Evolutionary conservation across 2,329 filamentous ascomycete genomes (phyloP).

Genomic region (Paecilomyces niveus): DNA sequence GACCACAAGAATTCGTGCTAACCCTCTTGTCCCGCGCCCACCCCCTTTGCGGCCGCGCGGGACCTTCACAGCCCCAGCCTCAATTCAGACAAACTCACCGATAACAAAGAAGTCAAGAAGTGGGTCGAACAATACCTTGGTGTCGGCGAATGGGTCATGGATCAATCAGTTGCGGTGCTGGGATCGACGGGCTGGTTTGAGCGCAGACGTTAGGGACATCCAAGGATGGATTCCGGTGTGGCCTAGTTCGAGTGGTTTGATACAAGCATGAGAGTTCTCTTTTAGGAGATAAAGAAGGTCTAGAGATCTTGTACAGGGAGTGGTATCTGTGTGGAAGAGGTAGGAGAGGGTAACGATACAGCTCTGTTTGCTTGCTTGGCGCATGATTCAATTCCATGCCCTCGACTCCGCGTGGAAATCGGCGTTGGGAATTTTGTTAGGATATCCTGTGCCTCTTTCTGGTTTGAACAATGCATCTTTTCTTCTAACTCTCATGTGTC

Average conservation of each 20-base stretch:
- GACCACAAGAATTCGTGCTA: constrained; percentile 13
- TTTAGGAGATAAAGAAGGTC: background rate
- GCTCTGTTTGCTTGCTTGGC: constrained; percentile 3
- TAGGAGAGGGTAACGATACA: background rate
- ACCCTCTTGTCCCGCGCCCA: constrained; percentile 20
- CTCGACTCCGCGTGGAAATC: constrained; percentile 3
- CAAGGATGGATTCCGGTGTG: background rate
- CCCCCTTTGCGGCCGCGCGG: constrained; percentile 20
- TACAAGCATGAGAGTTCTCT: background rate
- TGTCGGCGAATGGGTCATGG: constrained; percentile 96
- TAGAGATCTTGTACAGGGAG: background rate
- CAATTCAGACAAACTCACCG: constrained; percentile 75
- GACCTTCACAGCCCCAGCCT: constrained; percentile 57
- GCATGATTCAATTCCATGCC: constrained; percentile 7
- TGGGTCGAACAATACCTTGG: constrained; percentile 94
- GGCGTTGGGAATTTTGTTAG: constrained; percentile 15
- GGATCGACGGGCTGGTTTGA: constrained; percentile 87
- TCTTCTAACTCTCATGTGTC: constrained; percentile 5
- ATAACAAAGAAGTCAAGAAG: constrained; percentile 73
- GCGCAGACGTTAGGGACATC: constrained; percentile 61
- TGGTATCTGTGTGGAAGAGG: background rate
- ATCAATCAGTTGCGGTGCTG: constrained; percentile 88
- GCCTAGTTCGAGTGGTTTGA: background rate
- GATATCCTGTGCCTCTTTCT: background rate
- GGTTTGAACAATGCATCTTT: background rate